Conservation (phyloP, 2,329 filamentous ascomycete genomes). For the Talaromyces sp. region DNA sequence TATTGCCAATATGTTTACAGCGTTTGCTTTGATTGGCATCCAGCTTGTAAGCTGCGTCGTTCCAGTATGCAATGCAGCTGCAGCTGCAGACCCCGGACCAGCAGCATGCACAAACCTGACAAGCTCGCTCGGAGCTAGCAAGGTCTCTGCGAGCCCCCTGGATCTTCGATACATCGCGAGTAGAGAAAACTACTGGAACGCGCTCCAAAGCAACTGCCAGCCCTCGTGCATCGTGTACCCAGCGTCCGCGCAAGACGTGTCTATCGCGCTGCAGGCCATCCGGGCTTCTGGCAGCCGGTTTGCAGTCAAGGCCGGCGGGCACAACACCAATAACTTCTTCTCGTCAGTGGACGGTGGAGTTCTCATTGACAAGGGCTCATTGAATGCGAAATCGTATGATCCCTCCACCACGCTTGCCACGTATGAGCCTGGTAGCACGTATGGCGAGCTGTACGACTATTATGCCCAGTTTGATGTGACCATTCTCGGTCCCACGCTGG, state of each 20-base stretch:
- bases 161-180: slow-evolving; percentile 16
- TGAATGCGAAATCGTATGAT: slow-evolving; percentile 4
- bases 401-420: not conserved
- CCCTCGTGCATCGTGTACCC: slow-evolving; percentile 24
- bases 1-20: not conserved
- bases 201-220: slow-evolving; percentile 19
- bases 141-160: slow-evolving; percentile 15
- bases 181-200: slow-evolving; percentile 22
- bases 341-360: slow-evolving; percentile 17
- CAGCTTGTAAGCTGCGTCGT: not conserved
- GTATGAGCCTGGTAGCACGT: slow-evolving; percentile 7
- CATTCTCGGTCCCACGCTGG: slow-evolving; percentile 4
- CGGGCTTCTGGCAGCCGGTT: slow-evolving; percentile 19
- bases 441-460: slow-evolving; percentile 7
- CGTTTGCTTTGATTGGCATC: not conserved
- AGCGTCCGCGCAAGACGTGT: slow-evolving; percentile 21
- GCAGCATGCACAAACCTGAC: slow-evolving; percentile 5
- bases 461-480: slow-evolving; percentile 4
- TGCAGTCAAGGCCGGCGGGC: slow-evolving; percentile 24
- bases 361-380: slow-evolving; percentile 3
- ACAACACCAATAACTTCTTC: slow-evolving; percentile 24
- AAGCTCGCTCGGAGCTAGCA: slow-evolving; percentile 2
- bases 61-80: not conserved
- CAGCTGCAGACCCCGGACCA: not conserved
- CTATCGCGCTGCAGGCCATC: slow-evolving; percentile 20